A percentile compares a stretch with the other conserved stretches of the same genome.
These are phyloP conservation scores for Clonostachys rhizophaga DNA, from an alignment of 2,329 filamentous ascomycete species.

Conservation along the genomic window DNA sequence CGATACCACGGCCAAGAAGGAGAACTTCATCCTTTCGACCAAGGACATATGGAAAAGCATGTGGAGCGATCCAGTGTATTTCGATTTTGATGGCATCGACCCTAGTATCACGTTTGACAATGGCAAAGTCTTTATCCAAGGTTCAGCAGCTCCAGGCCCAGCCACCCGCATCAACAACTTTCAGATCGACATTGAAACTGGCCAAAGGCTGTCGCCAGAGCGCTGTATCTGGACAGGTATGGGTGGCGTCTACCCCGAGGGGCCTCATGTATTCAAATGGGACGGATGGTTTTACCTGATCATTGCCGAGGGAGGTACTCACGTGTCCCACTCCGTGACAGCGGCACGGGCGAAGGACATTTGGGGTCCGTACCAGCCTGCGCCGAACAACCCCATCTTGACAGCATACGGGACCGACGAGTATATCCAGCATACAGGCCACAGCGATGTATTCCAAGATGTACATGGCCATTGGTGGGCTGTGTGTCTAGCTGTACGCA, in stretches of 20 bases:
- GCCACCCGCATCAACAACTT: constrained; percentile 1
- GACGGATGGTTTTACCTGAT: constrained; percentile 31
- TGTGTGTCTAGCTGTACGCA: constrained; percentile 4
- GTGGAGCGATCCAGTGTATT: constrained; percentile 21
- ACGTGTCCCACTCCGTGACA: constrained; percentile 17
- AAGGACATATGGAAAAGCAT: constrained; percentile 11
- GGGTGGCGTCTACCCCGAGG: constrained; percentile 37
- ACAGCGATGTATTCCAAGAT: constrained; percentile 8
- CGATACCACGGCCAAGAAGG: constrained; percentile 1
- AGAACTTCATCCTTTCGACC: constrained; percentile 12
- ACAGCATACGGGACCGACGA: constrained; percentile 9
- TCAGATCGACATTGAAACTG: constrained; percentile 26
- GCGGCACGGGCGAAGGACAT: constrained; percentile 16
- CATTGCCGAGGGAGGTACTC: constrained; percentile 33
- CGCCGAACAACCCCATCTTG: constrained; percentile 18
- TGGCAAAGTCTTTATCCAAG: not conserved
- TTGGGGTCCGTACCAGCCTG: constrained; percentile 18
- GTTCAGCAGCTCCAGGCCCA: not conserved
- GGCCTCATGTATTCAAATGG: constrained; percentile 35
- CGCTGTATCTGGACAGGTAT: constrained; percentile 35
- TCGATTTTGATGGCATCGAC: constrained; percentile 33
- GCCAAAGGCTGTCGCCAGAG: constrained; percentile 22
- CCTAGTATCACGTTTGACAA: constrained; percentile 31
- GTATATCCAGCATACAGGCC: constrained; percentile 7
- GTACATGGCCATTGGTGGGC: constrained; percentile 8